These are phyloP conservation scores for Monosporascus sp. DNA, from an alignment of 2,329 filamentous ascomycete genomes.

Conservation along the genomic window DNA sequence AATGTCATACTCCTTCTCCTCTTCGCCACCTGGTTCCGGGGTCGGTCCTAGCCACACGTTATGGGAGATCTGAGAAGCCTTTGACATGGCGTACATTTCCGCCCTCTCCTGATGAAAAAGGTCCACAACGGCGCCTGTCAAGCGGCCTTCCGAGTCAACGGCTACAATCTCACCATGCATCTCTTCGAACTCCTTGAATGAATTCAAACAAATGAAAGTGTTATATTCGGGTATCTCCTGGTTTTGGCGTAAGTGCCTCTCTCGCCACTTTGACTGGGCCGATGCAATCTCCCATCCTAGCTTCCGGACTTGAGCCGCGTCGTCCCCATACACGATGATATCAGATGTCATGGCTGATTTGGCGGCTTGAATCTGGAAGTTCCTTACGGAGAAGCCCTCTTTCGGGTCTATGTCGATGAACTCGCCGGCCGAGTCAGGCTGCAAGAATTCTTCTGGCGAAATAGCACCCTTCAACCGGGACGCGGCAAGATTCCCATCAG, in stretches of 20 bases:
- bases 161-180: slow-evolving; percentile 67
- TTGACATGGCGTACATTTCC: slow-evolving; percentile 94
- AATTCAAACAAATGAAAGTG: slow-evolving; percentile 68
- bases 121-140: slow-evolving; percentile 76
- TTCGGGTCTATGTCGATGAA: slow-evolving; percentile 82
- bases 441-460: slow-evolving; percentile 72
- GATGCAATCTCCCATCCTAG: slow-evolving; percentile 64
- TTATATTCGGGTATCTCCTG: slow-evolving; percentile 64
- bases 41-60: slow-evolving; percentile 92
- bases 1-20: slow-evolving; percentile 68
- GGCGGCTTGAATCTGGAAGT: slow-evolving; percentile 92
- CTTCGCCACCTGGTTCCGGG: slow-evolving; percentile 59
- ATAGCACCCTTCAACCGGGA: slow-evolving; percentile 84
- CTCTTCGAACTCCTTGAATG: slow-evolving; percentile 68
- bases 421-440: slow-evolving; percentile 41
- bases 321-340: slow-evolving; percentile 85
- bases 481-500: slow-evolving; percentile 69
- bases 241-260: slow-evolving; percentile 53
- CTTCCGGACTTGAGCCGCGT: slow-evolving; percentile 54
- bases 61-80: slow-evolving; percentile 77
- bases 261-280: slow-evolving; percentile 72
- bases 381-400: slow-evolving; percentile 90
- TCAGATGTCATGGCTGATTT: slow-evolving; percentile 87
- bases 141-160: slow-evolving; percentile 63
- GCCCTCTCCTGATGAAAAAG: slow-evolving; percentile 83